Evolutionary conservation across 352 stramenopile genomes (phyloP), one percentile per base, ranked within the genome.

Genomic region (Phytophthora capsici): DNA sequence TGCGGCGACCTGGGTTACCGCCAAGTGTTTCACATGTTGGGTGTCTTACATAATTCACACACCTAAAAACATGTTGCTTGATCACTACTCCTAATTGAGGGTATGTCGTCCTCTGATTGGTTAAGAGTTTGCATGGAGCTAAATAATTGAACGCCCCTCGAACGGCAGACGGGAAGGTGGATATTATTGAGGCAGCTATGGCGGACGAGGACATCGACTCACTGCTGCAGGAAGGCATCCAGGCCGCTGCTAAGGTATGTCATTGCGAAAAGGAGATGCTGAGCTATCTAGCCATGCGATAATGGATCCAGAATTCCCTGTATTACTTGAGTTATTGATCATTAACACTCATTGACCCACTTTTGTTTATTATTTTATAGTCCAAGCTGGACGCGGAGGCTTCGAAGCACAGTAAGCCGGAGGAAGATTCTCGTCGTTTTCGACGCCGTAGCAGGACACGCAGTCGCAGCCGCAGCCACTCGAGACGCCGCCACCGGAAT

Each of bases 141-240:
- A 41, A 53, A 63, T 59, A 63, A 64, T 73, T 53, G 44, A 45
- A 62, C 64, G 65, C 69, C 64, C 67, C 38, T 61, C 54, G 38
- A 71, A 26, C 57, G 52, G 59, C 52, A 51, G 43, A 3, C 47
- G 57, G 49, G 20, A 38, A 57, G 41, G 14, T 25, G 30, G 40
- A 67, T 53, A 63, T 48, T 53, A 63, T 48, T 56, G 28, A 36
- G 23, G 32, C 22, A 47, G 28, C 17, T 25, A 89, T 86, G 77
- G 86, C 84, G 48, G 85, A 92, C 62, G 76, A 89, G 50, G 87
- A 89, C 55, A 95, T 95, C 60, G 85, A 95, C 52, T 89, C 80
- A 64, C 73, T 95, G 63, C 75, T 95, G 52, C 82, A 93, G 56
- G 75, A 84, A 66, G 85, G 85, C 64, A 86, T 95, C 58, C 75